Conservation (phyloP, 768 basidiomycete genomes). For the Pleurotus tuoliensis region DNA sequence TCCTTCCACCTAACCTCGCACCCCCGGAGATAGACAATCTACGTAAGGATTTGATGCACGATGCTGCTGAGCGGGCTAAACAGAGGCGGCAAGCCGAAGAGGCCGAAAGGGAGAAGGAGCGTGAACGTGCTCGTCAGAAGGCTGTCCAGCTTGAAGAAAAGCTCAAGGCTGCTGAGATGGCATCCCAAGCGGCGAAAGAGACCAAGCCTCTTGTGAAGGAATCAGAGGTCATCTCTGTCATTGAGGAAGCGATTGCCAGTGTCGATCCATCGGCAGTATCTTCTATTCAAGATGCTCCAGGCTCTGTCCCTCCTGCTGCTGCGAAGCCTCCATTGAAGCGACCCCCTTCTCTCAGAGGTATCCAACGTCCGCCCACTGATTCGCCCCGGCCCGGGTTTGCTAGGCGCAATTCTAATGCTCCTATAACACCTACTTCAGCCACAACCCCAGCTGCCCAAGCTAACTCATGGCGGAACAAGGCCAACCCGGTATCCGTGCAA, state of each 20-base stretch:
- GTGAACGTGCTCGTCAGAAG: conserved; percentile 77
- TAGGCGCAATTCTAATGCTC: conserved; percentile 20
- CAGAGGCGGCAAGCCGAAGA: conserved; percentile 80
- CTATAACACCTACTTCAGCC: conserved; percentile 12
- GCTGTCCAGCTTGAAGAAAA: conserved; percentile 72
- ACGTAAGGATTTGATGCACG: conserved; percentile 79
- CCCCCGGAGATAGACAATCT: conserved; percentile 56
- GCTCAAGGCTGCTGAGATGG: conserved; percentile 41
- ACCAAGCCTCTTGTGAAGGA: conserved; percentile 18
- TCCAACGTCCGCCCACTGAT: conserved; percentile 21
- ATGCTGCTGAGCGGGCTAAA: conserved; percentile 78
- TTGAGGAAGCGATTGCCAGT: conserved; percentile 42
- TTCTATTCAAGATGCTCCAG: background rate
- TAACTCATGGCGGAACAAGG: conserved; percentile 67
- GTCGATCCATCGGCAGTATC: conserved; percentile 8
- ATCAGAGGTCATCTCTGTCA: conserved; percentile 36
- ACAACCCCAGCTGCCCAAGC: conserved; percentile 33
- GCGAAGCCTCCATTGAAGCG: conserved; percentile 20
- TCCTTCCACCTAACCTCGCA: conserved; percentile 21
- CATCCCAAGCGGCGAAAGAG: too few relatives aligned
- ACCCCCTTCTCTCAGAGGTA: conserved; percentile 29
- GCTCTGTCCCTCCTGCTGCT: conserved; percentile 8
- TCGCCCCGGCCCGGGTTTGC: conserved; percentile 22
- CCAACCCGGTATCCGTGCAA: conserved; percentile 28
- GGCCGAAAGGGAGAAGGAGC: conserved; percentile 73